Percentiles rank a stretch among this genome's conserved stretches.
Conservation (phyloP, 805 yeast genomes). For the Scheffersomyces amazonensis region DNA sequence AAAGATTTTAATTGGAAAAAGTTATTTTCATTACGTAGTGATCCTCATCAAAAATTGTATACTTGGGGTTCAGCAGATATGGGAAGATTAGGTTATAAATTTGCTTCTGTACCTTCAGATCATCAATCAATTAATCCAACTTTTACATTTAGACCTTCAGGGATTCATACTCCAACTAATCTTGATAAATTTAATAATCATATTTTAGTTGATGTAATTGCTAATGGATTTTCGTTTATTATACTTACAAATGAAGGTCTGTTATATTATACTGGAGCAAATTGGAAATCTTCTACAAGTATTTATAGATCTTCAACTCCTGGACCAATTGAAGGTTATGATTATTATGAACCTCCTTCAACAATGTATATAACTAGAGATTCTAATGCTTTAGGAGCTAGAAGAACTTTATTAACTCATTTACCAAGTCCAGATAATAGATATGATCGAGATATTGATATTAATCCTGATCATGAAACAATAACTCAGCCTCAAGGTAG, state of each 20-base stretch:
- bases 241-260: conserved; percentile 55
- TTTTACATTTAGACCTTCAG: conserved; percentile 7
- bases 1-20: conserved; percentile 49
- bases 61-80: conserved; percentile 50
- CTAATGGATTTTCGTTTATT: conserved; percentile 66
- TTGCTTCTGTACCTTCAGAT: conserved; percentile 21
- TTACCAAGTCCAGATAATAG: not conserved
- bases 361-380: not conserved
- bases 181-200: conserved; percentile 32
- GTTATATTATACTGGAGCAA: conserved; percentile 50
- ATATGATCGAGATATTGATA: conserved; percentile 5
- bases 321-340: conserved; percentile 20
- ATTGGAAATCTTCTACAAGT: conserved; percentile 16
- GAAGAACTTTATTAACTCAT: not conserved
- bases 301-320: conserved; percentile 16
- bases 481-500: conserved; percentile 7
- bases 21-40: conserved; percentile 38
- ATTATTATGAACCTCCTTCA: conserved; percentile 15
- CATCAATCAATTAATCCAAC: conserved; percentile 8
- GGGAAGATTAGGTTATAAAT: conserved; percentile 47
- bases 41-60: conserved; percentile 32
- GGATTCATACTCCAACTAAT: conserved; percentile 35
- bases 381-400: not conserved
- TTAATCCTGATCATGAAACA: conserved; percentile 1
- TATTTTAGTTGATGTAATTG: conserved; percentile 46